Conservation (phyloP, 1,284 basidiomycete species). For the Paramarasmius palmivorus region DNA sequence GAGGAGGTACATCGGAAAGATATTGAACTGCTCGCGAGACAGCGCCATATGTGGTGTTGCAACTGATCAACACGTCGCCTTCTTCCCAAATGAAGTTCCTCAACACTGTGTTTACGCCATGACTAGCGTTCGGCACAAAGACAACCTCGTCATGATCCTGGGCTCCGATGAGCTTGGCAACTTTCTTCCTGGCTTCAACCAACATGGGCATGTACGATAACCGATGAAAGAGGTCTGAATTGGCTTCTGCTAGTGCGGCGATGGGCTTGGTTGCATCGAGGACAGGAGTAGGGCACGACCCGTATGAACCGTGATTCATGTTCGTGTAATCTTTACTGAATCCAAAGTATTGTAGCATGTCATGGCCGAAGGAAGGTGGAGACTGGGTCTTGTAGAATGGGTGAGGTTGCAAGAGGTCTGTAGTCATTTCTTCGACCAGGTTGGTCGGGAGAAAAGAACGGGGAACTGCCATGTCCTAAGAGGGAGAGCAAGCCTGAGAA, state of each 20-base stretch:
- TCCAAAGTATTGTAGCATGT: constrained; percentile 56
- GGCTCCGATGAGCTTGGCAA: constrained; percentile 65
- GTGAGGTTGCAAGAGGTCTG: constrained; percentile 3
- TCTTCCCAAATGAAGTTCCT: constrained; percentile 54
- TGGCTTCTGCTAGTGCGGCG: constrained; percentile 50
- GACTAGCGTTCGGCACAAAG: constrained; percentile 64
- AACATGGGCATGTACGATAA: constrained; percentile 41
- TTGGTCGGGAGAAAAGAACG: no score
- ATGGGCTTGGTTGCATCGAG: constrained; percentile 47
- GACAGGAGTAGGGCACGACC: constrained; percentile 64
- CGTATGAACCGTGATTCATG: constrained; percentile 71
- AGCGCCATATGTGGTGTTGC: constrained; percentile 67
- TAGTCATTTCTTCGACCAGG: no score
- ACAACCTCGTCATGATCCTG: constrained; percentile 60
- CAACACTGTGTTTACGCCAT: constrained; percentile 68
- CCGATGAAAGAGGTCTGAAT: constrained; percentile 65
- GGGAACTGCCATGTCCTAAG: no score
- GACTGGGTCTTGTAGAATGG: constrained; percentile 12
- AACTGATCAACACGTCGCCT: constrained; percentile 46
- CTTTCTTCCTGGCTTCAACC: constrained; percentile 41
- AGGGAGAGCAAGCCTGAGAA: no score
- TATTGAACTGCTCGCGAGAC: constrained; percentile 59
- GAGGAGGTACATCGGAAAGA: constrained; percentile 56
- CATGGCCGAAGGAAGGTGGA: constrained; percentile 59
- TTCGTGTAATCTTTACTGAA: constrained; percentile 54